phyloP scores from a whole-genome alignment of 257 asterid genomes.

The Fraxinus quadrangulata region DNA sequence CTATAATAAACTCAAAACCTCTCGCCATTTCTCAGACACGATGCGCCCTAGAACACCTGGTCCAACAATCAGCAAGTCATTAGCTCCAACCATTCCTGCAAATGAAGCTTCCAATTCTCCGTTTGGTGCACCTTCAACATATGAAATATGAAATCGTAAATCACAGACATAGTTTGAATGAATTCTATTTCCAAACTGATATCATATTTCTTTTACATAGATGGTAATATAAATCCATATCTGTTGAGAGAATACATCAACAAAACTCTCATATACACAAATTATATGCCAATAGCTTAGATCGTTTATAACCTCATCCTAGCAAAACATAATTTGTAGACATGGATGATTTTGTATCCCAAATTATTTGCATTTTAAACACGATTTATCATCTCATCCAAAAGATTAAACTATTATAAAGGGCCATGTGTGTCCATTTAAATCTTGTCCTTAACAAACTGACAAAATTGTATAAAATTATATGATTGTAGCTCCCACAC shows the following conservation, averaged over 20 bases:
- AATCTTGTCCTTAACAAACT: no score
- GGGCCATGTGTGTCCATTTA: no score
- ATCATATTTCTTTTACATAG: not conserved
- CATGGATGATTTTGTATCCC: not conserved
- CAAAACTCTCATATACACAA: no score
- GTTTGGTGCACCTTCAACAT: constrained; percentile 50
- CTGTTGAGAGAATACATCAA: no score
- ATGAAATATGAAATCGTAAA: constrained; percentile 14
- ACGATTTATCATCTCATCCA: not conserved
- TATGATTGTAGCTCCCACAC: not conserved
- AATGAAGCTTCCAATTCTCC: constrained; percentile 57
- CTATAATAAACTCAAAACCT: constrained; percentile 43
- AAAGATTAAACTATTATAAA: no score
- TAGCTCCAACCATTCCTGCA: constrained; percentile 53
- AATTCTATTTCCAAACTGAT: not conserved
- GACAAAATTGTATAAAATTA: not conserved
- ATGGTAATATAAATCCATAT: not conserved
- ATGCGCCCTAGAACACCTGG: constrained; percentile 96
- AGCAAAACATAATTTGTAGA: not conserved
- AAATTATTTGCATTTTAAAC: no score
- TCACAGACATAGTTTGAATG: not conserved
- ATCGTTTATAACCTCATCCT: no score
- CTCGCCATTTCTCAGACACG: constrained; percentile 88
- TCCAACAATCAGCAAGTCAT: constrained; percentile 87
- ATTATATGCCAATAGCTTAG: no score